Base-by-base conservation (phyloP, 73 alveolate genomes). In the Durusdinium trenchii region DNA sequence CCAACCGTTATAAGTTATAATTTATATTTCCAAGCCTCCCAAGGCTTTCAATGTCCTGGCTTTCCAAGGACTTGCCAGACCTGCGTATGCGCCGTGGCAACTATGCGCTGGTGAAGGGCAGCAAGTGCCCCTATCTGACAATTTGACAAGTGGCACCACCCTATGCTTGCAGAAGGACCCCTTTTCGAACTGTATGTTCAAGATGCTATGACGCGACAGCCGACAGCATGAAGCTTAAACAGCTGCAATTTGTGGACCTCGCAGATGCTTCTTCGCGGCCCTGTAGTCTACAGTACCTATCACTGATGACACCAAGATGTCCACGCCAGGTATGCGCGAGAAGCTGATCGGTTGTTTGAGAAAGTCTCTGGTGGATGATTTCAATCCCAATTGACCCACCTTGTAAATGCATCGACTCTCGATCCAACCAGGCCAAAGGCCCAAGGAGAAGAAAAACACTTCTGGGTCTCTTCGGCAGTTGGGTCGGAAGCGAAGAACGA, bases 41-140 rank as follows among this genome's bases (percentile, higher is more conserved):
- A 43, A 42, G 54, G 26, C 87, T 35, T 7, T 76, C n/a, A 54
- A 10, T 6, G 54, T 47, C 51, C 46, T 9, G 38, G 32, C 2
- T 14, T 32, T 51, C 98, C n/a, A 43, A 71, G 89, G 87, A 46
- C 36, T 38, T 92, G 91, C 98, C 98, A 6, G 90, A n/a, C 48
- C 48, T 73, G 91, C 57, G 98, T 47, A 35, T 51, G 76, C 90
- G 98, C 60, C 81, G 79, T 7, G 48, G 64, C 91, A 92, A 92
- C 92, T 92, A 73, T 62, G 57, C 42, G 60, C 62, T 92, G 61
- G 98, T 92, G 60, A 75, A 92, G 91, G 98, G 98, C 79, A 92
- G 98, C 98, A 92, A 92, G 98, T 47, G 50, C 64, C 89, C 14
- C 51, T 47, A n/a, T n/a, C n/a, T n/a, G n/a, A n/a, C n/a, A n/a